Base-by-base conservation (phyloP, 352 stramenopile species). In the Blastocystis sp. region DNA sequence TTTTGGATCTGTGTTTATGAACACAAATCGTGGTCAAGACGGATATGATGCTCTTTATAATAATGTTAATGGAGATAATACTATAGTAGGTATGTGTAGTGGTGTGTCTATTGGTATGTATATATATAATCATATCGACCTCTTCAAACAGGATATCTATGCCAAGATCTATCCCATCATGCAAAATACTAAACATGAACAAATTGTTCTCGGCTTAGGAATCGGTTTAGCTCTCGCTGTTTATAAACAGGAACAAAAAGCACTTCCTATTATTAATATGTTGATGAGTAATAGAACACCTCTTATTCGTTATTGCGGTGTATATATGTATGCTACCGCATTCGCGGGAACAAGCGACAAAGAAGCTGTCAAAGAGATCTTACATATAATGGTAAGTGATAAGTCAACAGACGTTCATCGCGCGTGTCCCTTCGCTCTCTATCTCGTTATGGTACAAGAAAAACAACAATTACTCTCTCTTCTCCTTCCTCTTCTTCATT, bases 181-280 rank as follows among this genome's bases (percentile, higher is more conserved):
- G 13, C 80, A 94, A 64, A 87, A 96, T 65, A 98, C 89, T 10
- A 84, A 93, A 57, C 90, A 98, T 75, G 91, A 99, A 72, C 98
- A 98, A 71, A 98, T 97, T 67, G 96, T 96, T 65, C 84, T 88
- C 30, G 91, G 88, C 23, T 84, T 94, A 56, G 81, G 91, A 24
- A 88, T 98, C 75, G 86, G 85, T 44, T 77, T 99, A 36, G 90
- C 91, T n/a, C 75, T 99, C 4, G 94, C 93, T 70, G 30, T 58
- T 58, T 39, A 18, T 21, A 0, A 16, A 31, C 11, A 47, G 35
- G 6, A 87, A 97, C 70, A 87, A 96, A 64, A 80, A 86, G 43
- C 86, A 85, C 0, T 89, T 97, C 54, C 72, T 73, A 0, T 71
- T 93, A n/a, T 94, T 97, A 47, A 96, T 66, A 83, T 95, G 67